Evolutionary conservation across 176 grass and related monocot genomes (phyloP).

Genomic region (Rhipidocladum racemiflorum): DNA sequence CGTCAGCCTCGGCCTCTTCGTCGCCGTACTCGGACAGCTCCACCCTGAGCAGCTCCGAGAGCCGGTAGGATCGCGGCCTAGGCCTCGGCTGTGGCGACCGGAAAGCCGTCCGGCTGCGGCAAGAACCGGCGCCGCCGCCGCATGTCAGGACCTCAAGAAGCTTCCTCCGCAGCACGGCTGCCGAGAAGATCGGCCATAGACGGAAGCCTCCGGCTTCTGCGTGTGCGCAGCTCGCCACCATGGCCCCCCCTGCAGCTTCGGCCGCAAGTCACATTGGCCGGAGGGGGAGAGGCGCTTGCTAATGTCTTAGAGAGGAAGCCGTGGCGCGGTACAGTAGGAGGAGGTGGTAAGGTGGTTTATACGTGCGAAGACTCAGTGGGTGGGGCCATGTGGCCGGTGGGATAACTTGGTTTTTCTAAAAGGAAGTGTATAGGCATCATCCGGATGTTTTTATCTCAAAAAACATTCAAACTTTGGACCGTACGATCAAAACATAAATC

Average conservation of each 20-base stretch:
- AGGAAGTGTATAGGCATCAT: no score
- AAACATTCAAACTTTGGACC: no score
- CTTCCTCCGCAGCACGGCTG: slow-evolving; percentile 50
- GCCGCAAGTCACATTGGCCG: slow-evolving; percentile 43
- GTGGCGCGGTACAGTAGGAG: not conserved
- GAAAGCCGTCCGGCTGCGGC: slow-evolving; percentile 14
- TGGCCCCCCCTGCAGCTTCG: slow-evolving; percentile 2
- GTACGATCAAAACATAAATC: no score
- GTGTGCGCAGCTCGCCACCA: slow-evolving; percentile 45
- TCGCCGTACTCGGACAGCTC: slow-evolving; percentile 63
- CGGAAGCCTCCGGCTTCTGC: slow-evolving; percentile 42
- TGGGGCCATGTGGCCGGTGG: slow-evolving; percentile 4
- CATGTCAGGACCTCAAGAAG: slow-evolving; percentile 56
- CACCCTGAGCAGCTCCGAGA: slow-evolving; percentile 56
- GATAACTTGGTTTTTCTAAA: not conserved
- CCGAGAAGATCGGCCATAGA: slow-evolving; percentile 64
- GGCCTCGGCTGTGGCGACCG: slow-evolving; percentile 32
- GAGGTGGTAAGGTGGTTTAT: no score
- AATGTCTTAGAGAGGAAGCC: slow-evolving; percentile 43
- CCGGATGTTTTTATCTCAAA: no score
- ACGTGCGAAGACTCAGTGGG: not conserved
- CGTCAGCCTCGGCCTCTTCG: slow-evolving; percentile 14
- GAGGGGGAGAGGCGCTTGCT: not conserved
- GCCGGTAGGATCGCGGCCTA: slow-evolving; percentile 45
- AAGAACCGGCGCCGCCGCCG: slow-evolving; percentile 26